Base-by-base conservation (phyloP, 1,139 yeast species). In the Candida gigantensis region DNA sequence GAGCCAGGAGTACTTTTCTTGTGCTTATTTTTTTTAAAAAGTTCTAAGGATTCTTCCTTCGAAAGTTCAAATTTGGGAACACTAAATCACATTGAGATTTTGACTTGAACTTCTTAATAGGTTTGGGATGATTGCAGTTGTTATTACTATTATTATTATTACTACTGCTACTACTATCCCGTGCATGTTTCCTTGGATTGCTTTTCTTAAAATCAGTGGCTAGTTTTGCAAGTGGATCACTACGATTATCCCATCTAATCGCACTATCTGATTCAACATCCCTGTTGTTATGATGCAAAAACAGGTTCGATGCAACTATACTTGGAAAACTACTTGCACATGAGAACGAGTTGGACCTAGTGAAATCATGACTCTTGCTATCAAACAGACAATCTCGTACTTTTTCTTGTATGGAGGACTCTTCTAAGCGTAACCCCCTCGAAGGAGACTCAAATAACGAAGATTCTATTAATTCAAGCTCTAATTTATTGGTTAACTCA, bases 401-500 rank as follows among this genome's bases (percentile, higher is more conserved):
- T n/a, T 20, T 23, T 3, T 12, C 13, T 11, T n/a, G 13, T n/a
- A n/a, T 15, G 3, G 13, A 27, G 9, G n/a, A 10, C 10, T 9
- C 29, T 10, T 15, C 19, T 27, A n/a, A 4, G 5, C 6, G 6
- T 16, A 12, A 5, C 12, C 6, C 14, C 9, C 29, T 32, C 12
- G 13, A 17, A 7, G 8, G 11, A 25, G 9, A 16, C 25, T 18
- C 28, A 28, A 36, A 30, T n/a, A 32, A 26, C 2, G 45, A 39
- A 5, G 39, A 29, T 24, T 37, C 40, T 23, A 41, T 29, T 13
- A 43, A 26, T 23, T 36, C 36, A 10, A 38, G 11, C 30, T 42
- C 44, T 24, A 45, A 34, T 27, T 43, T 35, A 17, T 42, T 41
- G 9, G 49, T 45, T 28, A 45, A 36, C 25, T 40, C 46, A 35